Conservation (phyloP, 2,329 filamentous ascomycete genomes). For the Aspergillus aculeatinus region DNA sequence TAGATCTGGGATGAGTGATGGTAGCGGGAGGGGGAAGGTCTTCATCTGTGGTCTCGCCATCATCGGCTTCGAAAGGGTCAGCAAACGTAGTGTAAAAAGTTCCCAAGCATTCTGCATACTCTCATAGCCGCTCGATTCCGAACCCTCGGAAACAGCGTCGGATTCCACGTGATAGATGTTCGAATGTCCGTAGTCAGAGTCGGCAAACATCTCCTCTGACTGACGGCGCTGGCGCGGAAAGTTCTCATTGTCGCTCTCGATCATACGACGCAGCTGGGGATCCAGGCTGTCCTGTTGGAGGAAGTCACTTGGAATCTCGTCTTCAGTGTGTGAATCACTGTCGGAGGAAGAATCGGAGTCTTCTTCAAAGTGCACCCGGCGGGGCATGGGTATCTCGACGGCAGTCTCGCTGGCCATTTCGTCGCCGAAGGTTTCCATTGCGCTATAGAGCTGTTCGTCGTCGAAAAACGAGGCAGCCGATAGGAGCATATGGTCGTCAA, state of each 20-base stretch:
- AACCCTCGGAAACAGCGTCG: conserved; percentile 38
- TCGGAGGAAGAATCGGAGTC: conserved; percentile 65
- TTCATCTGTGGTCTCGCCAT: conserved; percentile 62
- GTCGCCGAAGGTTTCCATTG: conserved; percentile 40
- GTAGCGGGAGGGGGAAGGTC: conserved; percentile 51
- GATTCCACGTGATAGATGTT: conserved; percentile 49
- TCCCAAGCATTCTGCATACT: conserved; percentile 48
- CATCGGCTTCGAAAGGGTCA: conserved; percentile 55
- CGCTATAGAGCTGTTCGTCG: conserved; percentile 43
- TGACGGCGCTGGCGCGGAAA: conserved; percentile 30
- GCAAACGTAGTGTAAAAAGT: conserved; percentile 32
- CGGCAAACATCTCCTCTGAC: conserved; percentile 41
- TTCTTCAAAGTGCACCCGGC: conserved; percentile 70
- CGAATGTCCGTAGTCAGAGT: conserved; percentile 40
- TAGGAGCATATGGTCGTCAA: conserved; percentile 44
- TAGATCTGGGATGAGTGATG: conserved; percentile 49
- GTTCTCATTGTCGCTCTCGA: conserved; percentile 61
- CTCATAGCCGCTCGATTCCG: conserved; percentile 56
- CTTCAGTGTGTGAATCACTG: conserved; percentile 51
- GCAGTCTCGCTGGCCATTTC: conserved; percentile 36
- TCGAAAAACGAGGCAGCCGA: conserved; percentile 44
- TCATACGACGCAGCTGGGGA: conserved; percentile 69
- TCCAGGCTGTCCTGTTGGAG: conserved; percentile 72
- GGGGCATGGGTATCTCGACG: conserved; percentile 45
- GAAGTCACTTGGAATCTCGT: conserved; percentile 76